These are phyloP conservation scores for Rhynchospora breviuscula DNA, from an alignment of 176 grass and related monocot species.

Conservation along the genomic window DNA sequence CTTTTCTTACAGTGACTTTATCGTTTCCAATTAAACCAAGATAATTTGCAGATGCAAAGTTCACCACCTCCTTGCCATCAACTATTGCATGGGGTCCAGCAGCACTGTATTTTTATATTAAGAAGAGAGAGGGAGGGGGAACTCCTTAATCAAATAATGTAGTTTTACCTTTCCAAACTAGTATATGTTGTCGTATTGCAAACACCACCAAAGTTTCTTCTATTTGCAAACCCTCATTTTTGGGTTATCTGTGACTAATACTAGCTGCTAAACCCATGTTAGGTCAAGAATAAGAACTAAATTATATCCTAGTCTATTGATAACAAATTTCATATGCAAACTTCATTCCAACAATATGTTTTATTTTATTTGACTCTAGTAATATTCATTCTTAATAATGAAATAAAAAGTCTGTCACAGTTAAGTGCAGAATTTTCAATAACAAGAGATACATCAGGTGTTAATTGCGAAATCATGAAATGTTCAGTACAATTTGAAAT, in stretches of 20 bases:
- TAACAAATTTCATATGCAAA: slow-evolving; percentile 4
- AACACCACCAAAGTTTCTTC: neutral
- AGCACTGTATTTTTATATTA: slow-evolving; percentile 39
- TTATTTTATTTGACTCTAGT: neutral
- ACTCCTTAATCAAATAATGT: slow-evolving; percentile 51
- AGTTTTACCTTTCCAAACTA: neutral
- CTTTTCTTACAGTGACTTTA: slow-evolving; percentile 68
- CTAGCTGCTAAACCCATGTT: neutral
- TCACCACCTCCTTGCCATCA: slow-evolving; percentile 87
- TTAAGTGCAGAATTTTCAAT: neutral
- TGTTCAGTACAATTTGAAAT: slow-evolving; percentile 26
- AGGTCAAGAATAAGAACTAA: neutral
- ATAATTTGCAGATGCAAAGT: slow-evolving; percentile 94
- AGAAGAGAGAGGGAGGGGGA: slow-evolving; percentile 21
- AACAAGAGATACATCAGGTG: neutral
- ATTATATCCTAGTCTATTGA: neutral
- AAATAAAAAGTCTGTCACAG: neutral
- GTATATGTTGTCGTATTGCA: neutral
- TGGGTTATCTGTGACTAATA: neutral
- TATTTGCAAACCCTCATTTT: neutral
- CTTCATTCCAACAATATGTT: neutral
- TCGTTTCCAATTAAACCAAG: slow-evolving; percentile 87
- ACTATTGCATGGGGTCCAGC: slow-evolving; percentile 73
- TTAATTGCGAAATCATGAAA: slow-evolving; percentile 34
- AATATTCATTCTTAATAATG: neutral